Percentiles rank a stretch among this genome's conserved stretches.
Evolutionary conservation across 495 filamentous ascomycete genomes (phyloP).

Genomic region (Neurospora tetraspora): DNA sequence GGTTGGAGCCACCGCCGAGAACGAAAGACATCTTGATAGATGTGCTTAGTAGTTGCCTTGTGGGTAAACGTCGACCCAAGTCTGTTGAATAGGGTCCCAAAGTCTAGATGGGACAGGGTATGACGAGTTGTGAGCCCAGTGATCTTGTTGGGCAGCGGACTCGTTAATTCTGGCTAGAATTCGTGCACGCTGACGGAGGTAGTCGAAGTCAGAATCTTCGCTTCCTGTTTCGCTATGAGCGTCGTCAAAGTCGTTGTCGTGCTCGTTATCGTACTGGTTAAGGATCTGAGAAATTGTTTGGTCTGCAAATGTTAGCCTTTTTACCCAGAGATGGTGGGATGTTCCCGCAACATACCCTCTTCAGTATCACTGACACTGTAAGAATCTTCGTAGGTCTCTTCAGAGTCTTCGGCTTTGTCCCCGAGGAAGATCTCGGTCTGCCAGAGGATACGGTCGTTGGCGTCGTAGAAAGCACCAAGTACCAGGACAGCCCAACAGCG

Average conservation of each 20-base stretch:
- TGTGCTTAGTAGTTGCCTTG: not conserved
- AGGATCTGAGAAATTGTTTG: not conserved
- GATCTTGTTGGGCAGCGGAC: not conserved
- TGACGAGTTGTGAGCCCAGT: not conserved
- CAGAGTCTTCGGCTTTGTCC: not conserved
- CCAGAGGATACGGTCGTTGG: not conserved
- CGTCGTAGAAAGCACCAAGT: slow-evolving; percentile 13
- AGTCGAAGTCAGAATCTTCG: not conserved
- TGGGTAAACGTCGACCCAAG: not conserved
- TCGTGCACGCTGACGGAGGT: not conserved
- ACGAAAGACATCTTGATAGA: slow-evolving; percentile 4
- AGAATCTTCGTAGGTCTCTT: not conserved
- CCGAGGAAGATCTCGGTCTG: not conserved
- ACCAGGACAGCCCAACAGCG: slow-evolving; percentile 21
- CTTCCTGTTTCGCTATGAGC: not conserved
- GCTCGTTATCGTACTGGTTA: not conserved
- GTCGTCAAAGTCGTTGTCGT: not conserved
- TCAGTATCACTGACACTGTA: not conserved
- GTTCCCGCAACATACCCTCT: not conserved
- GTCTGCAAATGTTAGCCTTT: not conserved
- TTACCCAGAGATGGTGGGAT: not conserved
- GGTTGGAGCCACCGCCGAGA: slow-evolving; percentile 15
- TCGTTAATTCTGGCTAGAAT: not conserved
- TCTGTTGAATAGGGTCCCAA: not conserved
- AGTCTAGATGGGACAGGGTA: not conserved